Evolutionary conservation across 83 land plant species (phyloP).

Genomic region (Diphasiastrum complanatum): DNA sequence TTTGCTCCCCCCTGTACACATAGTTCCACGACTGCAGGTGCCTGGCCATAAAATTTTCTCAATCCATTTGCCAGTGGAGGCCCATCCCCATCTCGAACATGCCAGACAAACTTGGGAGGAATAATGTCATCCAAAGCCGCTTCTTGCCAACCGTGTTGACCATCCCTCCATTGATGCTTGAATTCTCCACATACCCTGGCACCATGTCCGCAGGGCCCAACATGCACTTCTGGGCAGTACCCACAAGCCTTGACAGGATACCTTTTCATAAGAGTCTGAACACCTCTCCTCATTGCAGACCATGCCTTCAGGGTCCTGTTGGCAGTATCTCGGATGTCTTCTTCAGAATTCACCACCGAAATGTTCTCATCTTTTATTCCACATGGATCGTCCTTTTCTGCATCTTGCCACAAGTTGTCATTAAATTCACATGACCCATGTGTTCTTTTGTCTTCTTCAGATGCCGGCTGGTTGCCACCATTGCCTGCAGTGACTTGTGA

Average conservation of each 20-base stretch:
- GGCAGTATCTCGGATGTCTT: constrained; percentile 21
- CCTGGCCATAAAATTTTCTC: constrained; percentile 64
- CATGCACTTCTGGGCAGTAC: constrained; percentile 80
- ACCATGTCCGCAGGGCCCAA: constrained; percentile 69
- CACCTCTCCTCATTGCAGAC: constrained; percentile 61
- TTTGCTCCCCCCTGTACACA: constrained; percentile 70
- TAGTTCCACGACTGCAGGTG: constrained; percentile 73
- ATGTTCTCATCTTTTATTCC: constrained; percentile 11
- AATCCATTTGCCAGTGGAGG: constrained; percentile 45
- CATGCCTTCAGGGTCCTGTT: constrained; percentile 54
- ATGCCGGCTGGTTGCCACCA: too few species aligned
- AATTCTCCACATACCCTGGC: constrained; percentile 61
- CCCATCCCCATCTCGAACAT: constrained; percentile 49
- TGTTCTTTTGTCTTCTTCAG: too few species aligned
- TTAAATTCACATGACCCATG: too few species aligned
- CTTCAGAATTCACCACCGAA: constrained; percentile 29
- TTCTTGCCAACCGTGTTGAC: constrained; percentile 84
- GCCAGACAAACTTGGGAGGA: constrained; percentile 87
- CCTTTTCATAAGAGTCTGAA: constrained; percentile 52
- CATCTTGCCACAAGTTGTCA: background rate
- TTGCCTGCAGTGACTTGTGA: too few species aligned
- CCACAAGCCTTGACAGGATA: constrained; percentile 78
- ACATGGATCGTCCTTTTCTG: background rate
- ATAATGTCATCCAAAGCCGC: constrained; percentile 65
- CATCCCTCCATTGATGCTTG: constrained; percentile 75